Percentiles rank a stretch among this genome's conserved stretches.
These are phyloP conservation scores for Ustilago cynodontis DNA, from an alignment of 1,284 basidiomycete genomes.

Conservation along the genomic window DNA sequence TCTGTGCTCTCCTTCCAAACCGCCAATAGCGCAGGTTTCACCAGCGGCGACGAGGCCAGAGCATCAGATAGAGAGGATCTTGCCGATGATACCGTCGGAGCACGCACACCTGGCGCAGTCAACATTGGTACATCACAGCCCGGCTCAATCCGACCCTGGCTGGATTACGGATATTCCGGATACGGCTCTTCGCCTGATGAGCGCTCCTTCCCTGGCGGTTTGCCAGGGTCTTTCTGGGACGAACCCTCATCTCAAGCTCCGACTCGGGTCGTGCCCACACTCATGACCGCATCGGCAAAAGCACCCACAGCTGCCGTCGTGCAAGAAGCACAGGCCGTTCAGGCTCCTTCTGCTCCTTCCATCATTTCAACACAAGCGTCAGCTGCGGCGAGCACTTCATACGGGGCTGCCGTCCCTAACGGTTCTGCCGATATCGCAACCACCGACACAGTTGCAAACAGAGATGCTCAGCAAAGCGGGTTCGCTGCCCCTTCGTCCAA, in stretches of 20 bases:
- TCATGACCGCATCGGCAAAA: background rate
- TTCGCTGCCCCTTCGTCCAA: background rate
- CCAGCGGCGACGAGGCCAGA: conserved; percentile 48
- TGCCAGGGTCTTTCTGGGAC: conserved; percentile 46
- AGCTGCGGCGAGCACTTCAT: background rate
- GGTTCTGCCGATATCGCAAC: conserved; percentile 2
- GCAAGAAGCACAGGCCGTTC: background rate
- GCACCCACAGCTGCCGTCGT: background rate
- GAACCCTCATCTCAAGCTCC: conserved; percentile 13
- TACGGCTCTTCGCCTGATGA: conserved; percentile 42
- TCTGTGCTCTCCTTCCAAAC: conserved; percentile 65
- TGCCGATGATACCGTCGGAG: conserved; percentile 7
- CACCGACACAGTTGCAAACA: conserved; percentile 2
- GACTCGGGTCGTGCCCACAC: background rate
- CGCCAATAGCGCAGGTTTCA: conserved; percentile 59
- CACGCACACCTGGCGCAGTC: background rate
- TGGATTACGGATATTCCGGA: conserved; percentile 23
- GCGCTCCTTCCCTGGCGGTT: conserved; percentile 37
- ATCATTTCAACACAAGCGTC: background rate
- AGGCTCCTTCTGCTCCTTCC: background rate
- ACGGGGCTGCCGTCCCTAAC: background rate
- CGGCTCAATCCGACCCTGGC: conserved; percentile 31
- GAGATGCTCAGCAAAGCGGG: conserved; percentile 1
- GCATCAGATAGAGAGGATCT: conserved; percentile 30
- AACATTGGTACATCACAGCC: background rate